A percentile compares a stretch with the other conserved stretches of the same genome.
These are phyloP conservation scores for Panicum hallii DNA, from an alignment of 202 grass and related monocot species.

Conservation along the genomic window DNA sequence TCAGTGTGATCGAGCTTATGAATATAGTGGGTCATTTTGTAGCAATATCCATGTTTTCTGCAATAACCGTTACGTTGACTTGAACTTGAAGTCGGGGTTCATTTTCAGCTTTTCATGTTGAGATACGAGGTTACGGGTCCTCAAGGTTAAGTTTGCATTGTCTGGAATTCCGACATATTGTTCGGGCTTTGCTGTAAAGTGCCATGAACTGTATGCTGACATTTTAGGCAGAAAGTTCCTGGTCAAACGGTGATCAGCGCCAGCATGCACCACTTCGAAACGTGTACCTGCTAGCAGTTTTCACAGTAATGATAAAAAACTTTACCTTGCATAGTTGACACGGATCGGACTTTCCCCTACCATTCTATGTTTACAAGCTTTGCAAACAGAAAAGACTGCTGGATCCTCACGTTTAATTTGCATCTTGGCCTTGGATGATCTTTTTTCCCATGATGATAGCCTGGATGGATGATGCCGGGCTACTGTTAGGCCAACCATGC, in stretches of 20 bases:
- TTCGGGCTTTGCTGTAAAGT: background rate
- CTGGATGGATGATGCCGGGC: background rate
- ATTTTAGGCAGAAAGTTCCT: background rate
- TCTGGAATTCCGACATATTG: background rate
- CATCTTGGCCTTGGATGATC: background rate
- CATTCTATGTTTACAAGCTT: background rate
- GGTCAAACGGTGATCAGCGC: background rate
- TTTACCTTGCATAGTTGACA: background rate
- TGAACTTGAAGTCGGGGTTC: background rate
- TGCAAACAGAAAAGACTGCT: background rate
- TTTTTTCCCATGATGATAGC: background rate
- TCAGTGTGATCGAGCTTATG: background rate
- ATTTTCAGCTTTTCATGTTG: background rate
- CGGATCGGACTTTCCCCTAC: background rate
- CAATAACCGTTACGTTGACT: background rate
- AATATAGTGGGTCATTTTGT: background rate
- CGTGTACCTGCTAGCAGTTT: background rate
- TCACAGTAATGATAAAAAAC: background rate
- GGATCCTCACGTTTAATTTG: background rate
- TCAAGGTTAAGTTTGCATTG: background rate
- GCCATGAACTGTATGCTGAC: background rate
- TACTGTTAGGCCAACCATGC: background rate
- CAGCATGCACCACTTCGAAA: background rate
- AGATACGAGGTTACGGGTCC: background rate
- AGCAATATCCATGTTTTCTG: background rate